Conservation (phyloP, 306 rosid species). For the Luffa acutangula region DNA sequence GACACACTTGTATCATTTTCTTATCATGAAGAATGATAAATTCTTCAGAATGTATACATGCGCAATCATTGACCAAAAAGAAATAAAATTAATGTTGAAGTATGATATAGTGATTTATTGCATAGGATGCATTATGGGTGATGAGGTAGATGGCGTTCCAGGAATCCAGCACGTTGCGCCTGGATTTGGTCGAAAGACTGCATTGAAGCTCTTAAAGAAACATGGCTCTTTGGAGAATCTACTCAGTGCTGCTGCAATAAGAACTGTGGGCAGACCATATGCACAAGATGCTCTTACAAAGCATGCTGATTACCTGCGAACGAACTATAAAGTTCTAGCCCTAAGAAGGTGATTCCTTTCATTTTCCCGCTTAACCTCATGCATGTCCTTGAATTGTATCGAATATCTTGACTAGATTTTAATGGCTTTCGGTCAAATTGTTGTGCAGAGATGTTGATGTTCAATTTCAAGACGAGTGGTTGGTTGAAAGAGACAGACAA, state of each 20-base stretch:
- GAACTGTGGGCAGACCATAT: conserved; percentile 83
- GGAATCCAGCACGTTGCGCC: conserved; percentile 89
- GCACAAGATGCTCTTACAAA: conserved; percentile 81
- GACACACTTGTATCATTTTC: neutral
- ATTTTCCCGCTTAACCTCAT: neutral
- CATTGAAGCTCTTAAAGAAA: conserved; percentile 73
- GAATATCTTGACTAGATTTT: conserved; percentile 4
- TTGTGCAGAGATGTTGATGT: conserved; percentile 59
- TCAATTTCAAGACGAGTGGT: conserved; percentile 64
- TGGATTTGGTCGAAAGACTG: conserved; percentile 86
- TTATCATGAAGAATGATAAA: neutral
- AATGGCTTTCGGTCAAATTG: conserved; percentile 10
- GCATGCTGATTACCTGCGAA: conserved; percentile 58
- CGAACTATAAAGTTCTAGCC: conserved; percentile 72
- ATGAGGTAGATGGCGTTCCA: conserved; percentile 86
- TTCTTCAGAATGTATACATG: neutral
- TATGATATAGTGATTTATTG: conserved; percentile 3
- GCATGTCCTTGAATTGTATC: neutral
- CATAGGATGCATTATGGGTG: conserved; percentile 79
- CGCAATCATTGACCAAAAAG: neutral
- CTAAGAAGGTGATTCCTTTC: conserved; percentile 42
- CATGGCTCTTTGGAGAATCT: conserved; percentile 78
- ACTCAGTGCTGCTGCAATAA: conserved; percentile 57
- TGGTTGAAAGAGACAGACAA: conserved; percentile 48
- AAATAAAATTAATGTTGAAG: neutral